Evolutionary conservation across 805 yeast species (phyloP), one percentile per base, ranked within the genome.

Genomic region (Phaffomyces opuntiae): DNA sequence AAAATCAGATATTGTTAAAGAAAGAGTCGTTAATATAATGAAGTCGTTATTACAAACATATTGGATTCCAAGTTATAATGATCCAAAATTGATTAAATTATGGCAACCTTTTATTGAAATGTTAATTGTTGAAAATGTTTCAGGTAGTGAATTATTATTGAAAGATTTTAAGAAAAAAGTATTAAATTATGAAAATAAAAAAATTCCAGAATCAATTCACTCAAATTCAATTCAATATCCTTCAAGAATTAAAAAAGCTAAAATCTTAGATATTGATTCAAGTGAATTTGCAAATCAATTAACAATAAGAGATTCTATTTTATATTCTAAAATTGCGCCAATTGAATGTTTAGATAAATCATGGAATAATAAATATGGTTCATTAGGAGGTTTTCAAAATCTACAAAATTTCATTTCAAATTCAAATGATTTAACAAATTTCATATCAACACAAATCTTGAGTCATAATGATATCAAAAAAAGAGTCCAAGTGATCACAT

Each of bases 361-460:
- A 0, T 87, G 95, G 86, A 82, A 84, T 24, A 75, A 75, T 48
- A 78, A 76, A 55, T 77, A 81, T 40, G 83, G 86, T n/a, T 55
- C 68, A 40, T 58, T 69, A 48, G 80, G 78, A 26, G 77, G 75
- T 3, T 70, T 73, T 26, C 74, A 75, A 44, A 66, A 74, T 57
- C 79, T 86, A 44, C 71, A 83, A 19, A 69, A 67, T 29, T 86
- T 86, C 57, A 83, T 87, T 51, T 69, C 74, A 42, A 78, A 82
- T 46, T 88, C 96, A 17, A 91, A 91, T 59, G 79, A 78, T 46
- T 66, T 90, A 47, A 88, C 97, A 0, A 85, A 84, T 60, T 88
- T 82, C 68, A 87, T 87, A 9, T 81, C 93, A 0, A 82, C 78
- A 50, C 77, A 80, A 71, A 83, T 91, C 51, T 75, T 91, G 46